Percentiles rank a stretch among this genome's conserved stretches.
These are phyloP conservation scores for Triticum dicoccoides DNA, from an alignment of 176 grass and related monocot genomes.

Conservation along the genomic window DNA sequence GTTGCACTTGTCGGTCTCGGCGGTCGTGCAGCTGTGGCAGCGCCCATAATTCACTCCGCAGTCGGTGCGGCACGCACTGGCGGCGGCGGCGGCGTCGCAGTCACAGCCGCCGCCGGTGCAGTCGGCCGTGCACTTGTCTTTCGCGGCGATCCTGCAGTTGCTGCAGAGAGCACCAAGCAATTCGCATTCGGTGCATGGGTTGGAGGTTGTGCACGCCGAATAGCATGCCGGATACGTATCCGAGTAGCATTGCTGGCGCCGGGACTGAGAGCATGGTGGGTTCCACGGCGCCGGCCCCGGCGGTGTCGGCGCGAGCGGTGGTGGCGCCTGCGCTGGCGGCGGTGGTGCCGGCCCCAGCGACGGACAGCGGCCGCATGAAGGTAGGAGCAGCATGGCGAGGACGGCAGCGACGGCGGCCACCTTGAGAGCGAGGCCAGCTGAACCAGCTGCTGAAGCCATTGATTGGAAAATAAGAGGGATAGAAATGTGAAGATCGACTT, in stretches of 20 bases:
- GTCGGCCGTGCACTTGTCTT: too few species aligned
- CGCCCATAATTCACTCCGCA: too few species aligned
- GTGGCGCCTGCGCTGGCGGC: neutral
- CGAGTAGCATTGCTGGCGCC: neutral
- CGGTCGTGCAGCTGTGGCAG: neutral
- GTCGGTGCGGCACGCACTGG: too few species aligned
- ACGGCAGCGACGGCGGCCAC: neutral
- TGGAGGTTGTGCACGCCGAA: neutral
- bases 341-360: neutral
- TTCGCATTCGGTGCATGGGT: neutral
- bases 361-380: neutral
- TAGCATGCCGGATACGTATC: neutral
- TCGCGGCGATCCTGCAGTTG: too few species aligned
- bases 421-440: neutral
- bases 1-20: neutral
- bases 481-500: neutral
- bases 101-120: too few species aligned
- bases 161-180: neutral
- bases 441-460: neutral
- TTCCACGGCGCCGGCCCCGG: too few species aligned
- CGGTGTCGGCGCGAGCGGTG: too few species aligned
- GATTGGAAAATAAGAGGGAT: neutral
- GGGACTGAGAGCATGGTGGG: too few species aligned
- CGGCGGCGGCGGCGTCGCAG: too few species aligned
- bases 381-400: neutral